phyloP scores from a whole-genome alignment of 1,139 yeast species.

The Zygoascus hellenicus region DNA sequence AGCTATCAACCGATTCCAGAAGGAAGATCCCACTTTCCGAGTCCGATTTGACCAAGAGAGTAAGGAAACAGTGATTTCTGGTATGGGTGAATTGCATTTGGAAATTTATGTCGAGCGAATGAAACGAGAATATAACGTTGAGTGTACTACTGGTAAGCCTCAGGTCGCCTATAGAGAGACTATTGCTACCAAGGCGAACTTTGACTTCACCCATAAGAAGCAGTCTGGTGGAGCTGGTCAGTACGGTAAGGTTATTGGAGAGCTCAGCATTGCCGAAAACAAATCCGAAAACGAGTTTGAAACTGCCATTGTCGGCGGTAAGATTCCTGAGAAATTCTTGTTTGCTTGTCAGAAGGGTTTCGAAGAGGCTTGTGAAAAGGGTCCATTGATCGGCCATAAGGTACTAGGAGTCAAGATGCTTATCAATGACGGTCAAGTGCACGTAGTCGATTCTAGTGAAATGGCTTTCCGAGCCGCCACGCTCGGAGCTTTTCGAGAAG shows the following conservation, averaged over 20 bases:
- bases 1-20: constrained; percentile 95
- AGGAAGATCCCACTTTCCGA: constrained; percentile 97
- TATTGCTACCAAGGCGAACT: constrained; percentile 62
- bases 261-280: constrained; percentile 53
- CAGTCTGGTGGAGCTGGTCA: constrained; percentile 99
- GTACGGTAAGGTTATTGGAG: constrained; percentile 94
- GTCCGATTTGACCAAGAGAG: constrained; percentile 87
- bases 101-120: constrained; percentile 97
- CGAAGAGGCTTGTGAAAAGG: constrained; percentile 91
- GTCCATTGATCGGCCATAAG: constrained; percentile 92
- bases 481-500: constrained; percentile 85
- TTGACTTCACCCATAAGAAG: constrained; percentile 93
- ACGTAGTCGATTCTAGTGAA: constrained; percentile 95
- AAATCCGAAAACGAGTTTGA: constrained; percentile 58
- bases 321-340: constrained; percentile 90
- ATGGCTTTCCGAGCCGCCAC: constrained; percentile 92
- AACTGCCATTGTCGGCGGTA: constrained; percentile 93
- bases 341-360: constrained; percentile 95
- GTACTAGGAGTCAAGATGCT: constrained; percentile 92
- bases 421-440: constrained; percentile 95
- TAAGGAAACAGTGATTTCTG: constrained; percentile 92
- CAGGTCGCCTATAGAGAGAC: constrained; percentile 98
- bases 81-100: constrained; percentile 97
- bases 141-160: constrained; percentile 93
- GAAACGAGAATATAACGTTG: constrained; percentile 95